Evolutionary conservation across 2,329 filamentous ascomycete species (phyloP).

Genomic region (Canariomyces notabilis): DNA sequence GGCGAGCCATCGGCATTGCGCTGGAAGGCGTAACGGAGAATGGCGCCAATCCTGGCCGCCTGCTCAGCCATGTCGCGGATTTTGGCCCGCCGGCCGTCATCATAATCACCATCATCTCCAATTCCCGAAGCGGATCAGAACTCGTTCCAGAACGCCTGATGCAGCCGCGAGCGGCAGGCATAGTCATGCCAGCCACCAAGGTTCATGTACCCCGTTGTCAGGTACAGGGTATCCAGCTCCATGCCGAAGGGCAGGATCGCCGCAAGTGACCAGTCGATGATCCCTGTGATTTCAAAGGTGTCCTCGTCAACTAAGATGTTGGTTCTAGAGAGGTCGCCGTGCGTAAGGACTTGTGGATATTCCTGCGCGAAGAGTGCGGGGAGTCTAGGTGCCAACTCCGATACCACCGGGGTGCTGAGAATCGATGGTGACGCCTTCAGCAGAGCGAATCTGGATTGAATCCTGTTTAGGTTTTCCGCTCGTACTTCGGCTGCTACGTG

Average conservation of each 20-base stretch:
- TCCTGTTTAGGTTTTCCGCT: background rate
- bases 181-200: constrained; percentile 5
- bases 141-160: constrained; percentile 2
- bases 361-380: constrained; percentile 14
- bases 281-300: constrained; percentile 28
- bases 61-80: background rate
- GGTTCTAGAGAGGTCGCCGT: constrained; percentile 29
- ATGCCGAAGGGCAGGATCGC: constrained; percentile 30
- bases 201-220: constrained; percentile 14
- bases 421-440: background rate
- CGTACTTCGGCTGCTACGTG: background rate
- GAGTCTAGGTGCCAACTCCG: constrained; percentile 8
- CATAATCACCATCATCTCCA: background rate
- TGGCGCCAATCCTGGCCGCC: background rate
- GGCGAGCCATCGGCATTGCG: background rate
- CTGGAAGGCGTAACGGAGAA: background rate
- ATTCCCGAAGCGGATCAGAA: background rate
- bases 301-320: constrained; percentile 28
- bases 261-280: constrained; percentile 31
- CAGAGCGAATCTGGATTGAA: background rate
- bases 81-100: background rate
- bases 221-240: constrained; percentile 24
- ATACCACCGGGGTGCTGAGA: background rate
- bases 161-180: background rate
- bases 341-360: constrained; percentile 25